Conservation (phyloP, 139 green algal genomes). For the Micractinium conductrix region DNA sequence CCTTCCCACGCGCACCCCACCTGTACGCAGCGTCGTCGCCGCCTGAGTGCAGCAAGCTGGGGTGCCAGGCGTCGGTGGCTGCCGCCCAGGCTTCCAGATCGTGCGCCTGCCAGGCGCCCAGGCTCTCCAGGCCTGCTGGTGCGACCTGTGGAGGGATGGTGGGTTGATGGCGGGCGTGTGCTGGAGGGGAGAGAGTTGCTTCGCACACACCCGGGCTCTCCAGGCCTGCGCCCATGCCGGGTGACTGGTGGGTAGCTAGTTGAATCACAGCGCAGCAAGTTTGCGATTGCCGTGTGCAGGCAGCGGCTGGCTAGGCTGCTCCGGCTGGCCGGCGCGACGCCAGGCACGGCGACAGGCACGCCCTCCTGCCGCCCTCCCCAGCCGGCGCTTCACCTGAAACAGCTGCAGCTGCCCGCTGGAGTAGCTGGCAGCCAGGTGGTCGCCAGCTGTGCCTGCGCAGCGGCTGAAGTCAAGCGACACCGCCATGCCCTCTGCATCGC, state of each 20-base stretch:
- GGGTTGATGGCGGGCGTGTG: no score
- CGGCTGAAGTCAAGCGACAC: slow-evolving; percentile 27
- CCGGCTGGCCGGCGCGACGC: no score
- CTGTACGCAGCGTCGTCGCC: slow-evolving; percentile 74
- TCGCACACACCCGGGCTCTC: no score
- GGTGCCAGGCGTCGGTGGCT: slow-evolving; percentile 45
- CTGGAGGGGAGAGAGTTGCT: no score
- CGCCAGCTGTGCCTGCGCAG: not conserved
- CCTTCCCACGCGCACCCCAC: no score
- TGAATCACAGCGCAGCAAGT: no score
- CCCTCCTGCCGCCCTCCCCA: no score
- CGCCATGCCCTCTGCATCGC: slow-evolving; percentile 10
- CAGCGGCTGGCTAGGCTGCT: no score
- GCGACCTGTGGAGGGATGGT: slow-evolving; percentile 4
- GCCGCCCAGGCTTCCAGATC: slow-evolving; percentile 72
- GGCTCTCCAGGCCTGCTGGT: slow-evolving; percentile 1
- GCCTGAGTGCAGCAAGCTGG: slow-evolving; percentile 65
- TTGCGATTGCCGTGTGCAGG: no score
- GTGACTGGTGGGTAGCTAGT: not conserved
- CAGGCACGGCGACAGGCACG: no score
- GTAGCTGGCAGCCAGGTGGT: slow-evolving; percentile 17
- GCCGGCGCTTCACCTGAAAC: slow-evolving; percentile 26
- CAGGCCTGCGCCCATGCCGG: not conserved
- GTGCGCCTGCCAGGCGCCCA: slow-evolving; percentile 62
- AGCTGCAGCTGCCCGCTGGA: slow-evolving; percentile 28